Percentiles rank a stretch among this genome's conserved stretches.
phyloP scores from a whole-genome alignment of 1,139 yeast species.

The Scheffersomyces insectosa region DNA sequence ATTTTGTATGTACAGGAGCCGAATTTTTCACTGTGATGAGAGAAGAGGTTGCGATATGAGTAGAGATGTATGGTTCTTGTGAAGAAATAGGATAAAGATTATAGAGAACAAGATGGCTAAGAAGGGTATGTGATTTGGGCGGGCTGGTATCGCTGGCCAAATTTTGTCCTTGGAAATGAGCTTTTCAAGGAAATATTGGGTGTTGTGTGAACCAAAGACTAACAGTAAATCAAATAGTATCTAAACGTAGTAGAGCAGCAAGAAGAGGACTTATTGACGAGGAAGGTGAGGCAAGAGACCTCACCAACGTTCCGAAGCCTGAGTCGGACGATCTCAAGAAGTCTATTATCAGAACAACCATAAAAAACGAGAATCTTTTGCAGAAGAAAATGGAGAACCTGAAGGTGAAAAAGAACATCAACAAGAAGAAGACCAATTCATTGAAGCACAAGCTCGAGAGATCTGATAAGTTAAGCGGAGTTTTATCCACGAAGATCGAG shows the following conservation, averaged over 20 bases:
- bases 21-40: slow-evolving; percentile 1
- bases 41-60: background rate
- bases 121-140: slow-evolving; percentile 24
- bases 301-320: slow-evolving; percentile 54
- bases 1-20: background rate
- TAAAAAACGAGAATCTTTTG: slow-evolving; percentile 64
- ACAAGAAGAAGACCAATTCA: slow-evolving; percentile 34
- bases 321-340: slow-evolving; percentile 60
- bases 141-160: background rate
- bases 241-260: slow-evolving; percentile 77
- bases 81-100: slow-evolving; percentile 8
- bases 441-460: slow-evolving; percentile 46
- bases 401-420: slow-evolving; percentile 31
- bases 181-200: too few relatives aligned
- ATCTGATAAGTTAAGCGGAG: slow-evolving; percentile 55
- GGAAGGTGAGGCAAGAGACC: slow-evolving; percentile 46
- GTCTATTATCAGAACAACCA: slow-evolving; percentile 66
- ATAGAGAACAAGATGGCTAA: slow-evolving; percentile 23
- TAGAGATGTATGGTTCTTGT: background rate
- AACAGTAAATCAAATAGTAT: slow-evolving; percentile 30
- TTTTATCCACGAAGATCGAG: slow-evolving; percentile 59
- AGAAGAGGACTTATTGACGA: slow-evolving; percentile 56
- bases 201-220: too few relatives aligned
- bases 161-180: background rate
- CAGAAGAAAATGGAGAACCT: slow-evolving; percentile 54